These are phyloP conservation scores for Corinectria fuckeliana DNA, from an alignment of 2,329 filamentous ascomycete genomes.

Conservation along the genomic window DNA sequence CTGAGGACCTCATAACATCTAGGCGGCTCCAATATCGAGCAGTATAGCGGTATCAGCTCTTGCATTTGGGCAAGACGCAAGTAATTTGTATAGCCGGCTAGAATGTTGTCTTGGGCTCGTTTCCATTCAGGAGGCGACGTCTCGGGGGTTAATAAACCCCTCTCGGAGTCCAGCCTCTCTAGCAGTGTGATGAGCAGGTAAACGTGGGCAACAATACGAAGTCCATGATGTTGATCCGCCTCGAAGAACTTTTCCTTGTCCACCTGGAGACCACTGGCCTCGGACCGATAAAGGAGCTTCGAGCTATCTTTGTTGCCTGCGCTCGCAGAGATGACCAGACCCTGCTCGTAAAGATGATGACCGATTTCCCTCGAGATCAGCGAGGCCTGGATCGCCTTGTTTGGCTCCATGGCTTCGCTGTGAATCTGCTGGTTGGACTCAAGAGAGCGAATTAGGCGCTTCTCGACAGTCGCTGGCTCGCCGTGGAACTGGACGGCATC, in stretches of 20 bases:
- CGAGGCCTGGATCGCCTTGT: constrained; percentile 79
- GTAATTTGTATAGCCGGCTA: constrained; percentile 82
- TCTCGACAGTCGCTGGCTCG: constrained; percentile 58
- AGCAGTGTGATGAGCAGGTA: constrained; percentile 72
- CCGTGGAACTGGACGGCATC: constrained; percentile 70
- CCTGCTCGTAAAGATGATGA: constrained; percentile 65
- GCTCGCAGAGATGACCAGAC: constrained; percentile 46
- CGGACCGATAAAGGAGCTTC: constrained; percentile 36
- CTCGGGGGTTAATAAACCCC: constrained; percentile 21
- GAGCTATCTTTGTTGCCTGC: constrained; percentile 34
- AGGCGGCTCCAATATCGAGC: constrained; percentile 73
- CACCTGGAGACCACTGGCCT: constrained; percentile 41
- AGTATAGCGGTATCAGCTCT: constrained; percentile 86
- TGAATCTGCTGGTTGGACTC: constrained; percentile 62
- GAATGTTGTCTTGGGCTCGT: constrained; percentile 72
- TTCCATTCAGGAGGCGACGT: constrained; percentile 36
- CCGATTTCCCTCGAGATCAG: constrained; percentile 70
- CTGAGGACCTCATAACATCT: constrained; percentile 75
- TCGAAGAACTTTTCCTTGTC: constrained; percentile 57
- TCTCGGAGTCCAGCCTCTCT: constrained; percentile 56
- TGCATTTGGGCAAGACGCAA: constrained; percentile 75
- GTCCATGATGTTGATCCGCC: constrained; percentile 65
- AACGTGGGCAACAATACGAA: constrained; percentile 73
- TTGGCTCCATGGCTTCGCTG: constrained; percentile 66
- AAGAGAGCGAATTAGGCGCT: constrained; percentile 66